phyloP scores from a whole-genome alignment of 2,329 filamentous ascomycete genomes.

The Alternaria panax region DNA sequence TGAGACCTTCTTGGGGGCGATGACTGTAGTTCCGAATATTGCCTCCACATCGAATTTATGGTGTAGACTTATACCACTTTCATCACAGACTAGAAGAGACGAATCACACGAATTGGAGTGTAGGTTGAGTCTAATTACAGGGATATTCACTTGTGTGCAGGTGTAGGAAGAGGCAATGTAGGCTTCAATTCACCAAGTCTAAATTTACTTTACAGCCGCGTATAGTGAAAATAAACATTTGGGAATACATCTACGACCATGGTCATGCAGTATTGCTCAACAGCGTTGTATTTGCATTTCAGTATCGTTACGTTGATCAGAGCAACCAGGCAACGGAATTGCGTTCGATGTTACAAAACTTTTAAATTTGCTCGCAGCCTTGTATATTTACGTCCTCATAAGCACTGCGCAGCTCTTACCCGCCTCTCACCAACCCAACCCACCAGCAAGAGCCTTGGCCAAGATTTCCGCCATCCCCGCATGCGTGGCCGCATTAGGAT shows the following conservation, averaged over 20 bases:
- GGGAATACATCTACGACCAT: neutral
- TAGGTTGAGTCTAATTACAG: too few relatives aligned
- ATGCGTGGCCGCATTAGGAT: conserved; percentile 53
- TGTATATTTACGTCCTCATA: neutral
- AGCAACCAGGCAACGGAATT: neutral
- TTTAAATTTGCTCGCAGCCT: neutral
- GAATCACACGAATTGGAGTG: too few relatives aligned
- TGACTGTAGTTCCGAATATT: too few relatives aligned
- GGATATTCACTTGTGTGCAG: neutral
- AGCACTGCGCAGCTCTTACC: neutral
- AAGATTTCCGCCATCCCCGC: conserved; percentile 40
- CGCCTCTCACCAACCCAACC: conserved; percentile 25
- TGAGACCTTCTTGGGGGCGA: too few relatives aligned
- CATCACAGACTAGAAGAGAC: too few relatives aligned
- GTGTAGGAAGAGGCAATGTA: neutral
- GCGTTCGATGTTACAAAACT: neutral
- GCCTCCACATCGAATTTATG: too few relatives aligned
- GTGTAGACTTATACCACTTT: too few relatives aligned
- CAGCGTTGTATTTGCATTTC: neutral
- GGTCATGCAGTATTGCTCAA: neutral
- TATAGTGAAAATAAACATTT: neutral
- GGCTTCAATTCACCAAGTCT: neutral
- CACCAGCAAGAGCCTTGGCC: conserved; percentile 19
- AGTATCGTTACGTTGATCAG: neutral
- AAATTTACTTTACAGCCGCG: neutral